phyloP scores from a whole-genome alignment of 768 basidiomycete species.

The Mycena pura region DNA sequence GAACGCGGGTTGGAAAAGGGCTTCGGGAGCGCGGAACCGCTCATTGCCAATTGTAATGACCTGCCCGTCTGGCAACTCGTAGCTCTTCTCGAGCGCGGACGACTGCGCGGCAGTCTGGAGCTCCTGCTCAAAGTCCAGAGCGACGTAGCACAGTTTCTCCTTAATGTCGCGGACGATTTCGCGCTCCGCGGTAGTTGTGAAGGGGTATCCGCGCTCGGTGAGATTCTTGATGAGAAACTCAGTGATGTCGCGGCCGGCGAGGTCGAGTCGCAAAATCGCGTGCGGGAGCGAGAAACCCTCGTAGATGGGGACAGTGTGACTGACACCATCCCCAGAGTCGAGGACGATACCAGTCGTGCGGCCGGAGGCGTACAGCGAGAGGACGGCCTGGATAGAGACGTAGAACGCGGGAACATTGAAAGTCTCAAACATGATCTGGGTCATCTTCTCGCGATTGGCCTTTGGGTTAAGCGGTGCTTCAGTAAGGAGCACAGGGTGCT shows the following conservation, averaged over 20 bases:
- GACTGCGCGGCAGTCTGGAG: slow-evolving; percentile 89
- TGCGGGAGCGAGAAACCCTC: slow-evolving; percentile 93
- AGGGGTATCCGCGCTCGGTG: slow-evolving; percentile 91
- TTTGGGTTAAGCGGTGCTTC: slow-evolving; percentile 94
- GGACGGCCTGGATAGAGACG: slow-evolving; percentile 90
- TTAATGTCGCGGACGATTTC: slow-evolving; percentile 98
- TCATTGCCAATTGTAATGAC: slow-evolving; percentile 96
- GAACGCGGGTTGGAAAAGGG: slow-evolving; percentile 92
- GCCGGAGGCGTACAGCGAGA: slow-evolving; percentile 92
- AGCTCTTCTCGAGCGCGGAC: slow-evolving; percentile 90
- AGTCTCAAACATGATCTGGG: slow-evolving; percentile 96
- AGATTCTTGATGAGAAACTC: slow-evolving; percentile 83
- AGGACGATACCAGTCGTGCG: slow-evolving; percentile 95
- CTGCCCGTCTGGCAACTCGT: slow-evolving; percentile 92
- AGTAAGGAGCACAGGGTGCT: slow-evolving; percentile 90
- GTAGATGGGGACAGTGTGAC: slow-evolving; percentile 96
- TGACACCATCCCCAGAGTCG: slow-evolving; percentile 96
- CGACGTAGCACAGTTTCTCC: slow-evolving; percentile 96
- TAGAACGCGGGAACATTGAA: slow-evolving; percentile 95
- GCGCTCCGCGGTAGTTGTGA: slow-evolving; percentile 92
- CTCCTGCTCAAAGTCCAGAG: slow-evolving; percentile 94
- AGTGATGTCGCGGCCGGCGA: slow-evolving; percentile 93
- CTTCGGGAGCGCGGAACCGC: slow-evolving; percentile 93
- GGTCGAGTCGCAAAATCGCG: slow-evolving; percentile 90
- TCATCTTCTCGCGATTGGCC: slow-evolving; percentile 93